Evolutionary conservation across 2,329 filamentous ascomycete species (phyloP), one percentile per base, ranked within the genome.

Genomic region (Eutypella sp.): DNA sequence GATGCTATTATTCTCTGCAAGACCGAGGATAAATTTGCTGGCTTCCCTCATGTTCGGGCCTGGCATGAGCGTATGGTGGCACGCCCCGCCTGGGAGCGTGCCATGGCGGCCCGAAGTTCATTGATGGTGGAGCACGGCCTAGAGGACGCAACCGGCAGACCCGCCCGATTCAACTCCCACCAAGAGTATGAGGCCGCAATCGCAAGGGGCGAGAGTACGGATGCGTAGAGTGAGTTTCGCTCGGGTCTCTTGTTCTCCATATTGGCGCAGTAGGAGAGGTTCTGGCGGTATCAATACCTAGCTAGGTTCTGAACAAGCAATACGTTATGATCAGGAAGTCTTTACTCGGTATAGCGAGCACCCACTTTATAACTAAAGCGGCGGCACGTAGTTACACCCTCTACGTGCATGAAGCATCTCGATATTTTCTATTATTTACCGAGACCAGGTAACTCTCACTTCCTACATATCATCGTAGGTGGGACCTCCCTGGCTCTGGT

Each of bases 31-130:
- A 50, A 49, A 20, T 55, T 53, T 20, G 23, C n/a, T 2, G 54
- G 42, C 1, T 47, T 48, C 9, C 56, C 57, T 0, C 33, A 49
- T 19, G 47, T 52, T 4, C 31, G 50, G 44, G 51, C 50, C 22
- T 55, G 52, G 51, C 49, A 56, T 29, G 50, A 57, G 33, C 47
- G 54, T 13, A 53, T 57, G 46, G n/a, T n/a, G n/a, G n/a, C 20
- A 18, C 47, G 45, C 5, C 42, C 44, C 2, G 41, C 54, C 34
- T 57, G 54, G 52, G 46, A 48, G 38, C 37, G 24, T 24, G n/a
- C 25, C 8, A 50, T 54, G 51, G 42, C 51, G 29, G 15, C 41
- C 5, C 46, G 48, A 1, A 46, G 45, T 1, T 13, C 19, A 5
- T 41, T 53, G 5, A 57, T 57, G 52, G 39, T 49, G 10, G 46